Evolutionary conservation across 306 rosid species (phyloP), one percentile per base, ranked within the genome.

Genomic region (Clitoria ternatea): DNA sequence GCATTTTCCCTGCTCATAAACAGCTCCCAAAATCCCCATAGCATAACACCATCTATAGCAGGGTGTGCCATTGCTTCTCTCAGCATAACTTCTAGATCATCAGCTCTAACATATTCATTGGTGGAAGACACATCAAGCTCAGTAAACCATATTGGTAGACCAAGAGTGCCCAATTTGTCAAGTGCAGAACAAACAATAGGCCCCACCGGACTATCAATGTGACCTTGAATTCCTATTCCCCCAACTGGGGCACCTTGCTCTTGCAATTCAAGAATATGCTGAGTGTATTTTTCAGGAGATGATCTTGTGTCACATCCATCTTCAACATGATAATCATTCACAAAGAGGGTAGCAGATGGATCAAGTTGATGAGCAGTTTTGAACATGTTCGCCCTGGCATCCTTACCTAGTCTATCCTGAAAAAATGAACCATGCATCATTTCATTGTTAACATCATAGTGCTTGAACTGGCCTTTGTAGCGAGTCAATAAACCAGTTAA

Each of bases 11-110:
- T 42, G 59, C 96, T 83, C 97, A 91, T 89, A 48, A 91, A 89
- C 70, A 95, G 53, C 76, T 95, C 96, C 99, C 99, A 89, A 40
- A 89, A 95, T 56, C 97, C 99, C 97, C 97, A 89, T 3, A 95
- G 66, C 89, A 89, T 86, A 22, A 95, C 65, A 33, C 97, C 97
- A 2, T 87, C 96, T 7, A 95, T 80, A 0, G 96, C 74, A 12
- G 96, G 89, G 74, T 95, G 96, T 11, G 96, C 96, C 66, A 76
- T 83, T 1, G 82, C 85, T 75, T 94, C 96, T 17, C 99, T 49
- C 33, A 89, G 61, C 87, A 89, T 95, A 75, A 89, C 96, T 67
- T 95, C 97, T 75, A 94, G 75, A 63, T 94, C 99, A 22, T 94
- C 96, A 0, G 91, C 97, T 77, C 96, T 78, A 0, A 89, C 77